Conservation (phyloP, 495 filamentous ascomycete species). For the Umbilicaria muhlenbergii region DNA sequence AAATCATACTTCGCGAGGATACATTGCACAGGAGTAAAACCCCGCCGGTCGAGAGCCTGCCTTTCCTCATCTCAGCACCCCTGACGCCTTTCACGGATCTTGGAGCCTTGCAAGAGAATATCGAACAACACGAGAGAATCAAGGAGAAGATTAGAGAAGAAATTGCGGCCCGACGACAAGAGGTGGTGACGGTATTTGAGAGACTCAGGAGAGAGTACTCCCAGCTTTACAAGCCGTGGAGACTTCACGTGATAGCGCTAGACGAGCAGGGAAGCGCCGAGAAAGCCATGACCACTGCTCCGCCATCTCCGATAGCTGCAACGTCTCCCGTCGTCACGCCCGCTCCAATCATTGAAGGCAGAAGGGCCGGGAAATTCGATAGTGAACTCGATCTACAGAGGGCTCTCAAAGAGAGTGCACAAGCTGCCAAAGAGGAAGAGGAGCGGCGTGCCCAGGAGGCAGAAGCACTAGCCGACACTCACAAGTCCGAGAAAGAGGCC, state of each 20-base stretch:
- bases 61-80: slow-evolving; percentile 31
- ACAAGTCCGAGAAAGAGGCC: slow-evolving; percentile 65
- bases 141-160: slow-evolving; percentile 21
- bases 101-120: slow-evolving; percentile 30
- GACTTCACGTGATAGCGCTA: slow-evolving; percentile 33
- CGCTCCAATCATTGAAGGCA: slow-evolving; percentile 24
- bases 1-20: neutral
- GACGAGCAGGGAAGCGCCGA: slow-evolving; percentile 46
- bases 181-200: slow-evolving; percentile 27
- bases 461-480: slow-evolving; percentile 44
- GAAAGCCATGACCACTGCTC: slow-evolving; percentile 34
- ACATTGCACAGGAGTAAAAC: slow-evolving; percentile 4
- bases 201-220: slow-evolving; percentile 26
- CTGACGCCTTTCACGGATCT: slow-evolving; percentile 35
- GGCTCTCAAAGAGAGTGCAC: slow-evolving; percentile 60
- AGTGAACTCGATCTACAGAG: slow-evolving; percentile 66
- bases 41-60: slow-evolving; percentile 27
- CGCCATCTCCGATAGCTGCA: slow-evolving; percentile 26
- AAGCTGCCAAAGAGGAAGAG: slow-evolving; percentile 56
- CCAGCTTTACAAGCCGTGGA: slow-evolving; percentile 32
- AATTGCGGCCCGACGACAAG: slow-evolving; percentile 25
- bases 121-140: slow-evolving; percentile 19
- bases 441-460: slow-evolving; percentile 53
- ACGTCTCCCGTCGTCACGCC: slow-evolving; percentile 16
- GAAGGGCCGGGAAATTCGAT: slow-evolving; percentile 44